Conservation (phyloP, 2,329 filamentous ascomycete species). For the Claviceps monticola region DNA sequence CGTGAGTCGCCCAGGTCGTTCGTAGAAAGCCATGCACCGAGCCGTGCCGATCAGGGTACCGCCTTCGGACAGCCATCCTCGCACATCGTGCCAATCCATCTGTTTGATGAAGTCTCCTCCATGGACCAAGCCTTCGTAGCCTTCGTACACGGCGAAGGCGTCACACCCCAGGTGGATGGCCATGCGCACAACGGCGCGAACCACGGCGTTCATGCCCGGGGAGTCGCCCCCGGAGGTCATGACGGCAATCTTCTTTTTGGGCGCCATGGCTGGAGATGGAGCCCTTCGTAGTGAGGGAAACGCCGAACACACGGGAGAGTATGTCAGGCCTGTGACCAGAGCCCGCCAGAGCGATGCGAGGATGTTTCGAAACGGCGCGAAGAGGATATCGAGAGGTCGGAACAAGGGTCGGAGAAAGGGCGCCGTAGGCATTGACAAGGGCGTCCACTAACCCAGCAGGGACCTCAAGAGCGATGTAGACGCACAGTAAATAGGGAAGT, state of each 20-base stretch:
- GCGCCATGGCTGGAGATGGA: slow-evolving; percentile 24
- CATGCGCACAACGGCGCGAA: slow-evolving; percentile 83
- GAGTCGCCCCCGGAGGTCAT: slow-evolving; percentile 94
- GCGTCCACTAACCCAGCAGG: neutral
- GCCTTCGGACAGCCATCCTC: slow-evolving; percentile 85
- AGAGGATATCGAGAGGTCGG: slow-evolving; percentile 17
- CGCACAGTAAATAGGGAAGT: neutral
- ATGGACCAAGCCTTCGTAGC: slow-evolving; percentile 87
- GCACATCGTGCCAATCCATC: slow-evolving; percentile 86
- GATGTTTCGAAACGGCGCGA: slow-evolving; percentile 15
- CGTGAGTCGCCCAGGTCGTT: slow-evolving; percentile 66
- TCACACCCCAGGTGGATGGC: slow-evolving; percentile 74
- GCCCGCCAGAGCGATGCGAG: slow-evolving; percentile 15
- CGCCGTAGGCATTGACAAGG: slow-evolving; percentile 14
- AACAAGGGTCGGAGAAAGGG: slow-evolving; percentile 15
- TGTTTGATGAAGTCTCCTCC: slow-evolving; percentile 78
- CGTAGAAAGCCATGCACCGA: slow-evolving; percentile 81
- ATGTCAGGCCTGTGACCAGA: slow-evolving; percentile 9
- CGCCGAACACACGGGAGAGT: slow-evolving; percentile 3
- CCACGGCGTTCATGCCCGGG: slow-evolving; percentile 86
- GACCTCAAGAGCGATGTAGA: neutral
- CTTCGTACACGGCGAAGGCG: slow-evolving; percentile 74
- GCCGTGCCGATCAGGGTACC: slow-evolving; percentile 94
- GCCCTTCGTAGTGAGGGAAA: slow-evolving; percentile 8
- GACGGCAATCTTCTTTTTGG: slow-evolving; percentile 62